A percentile compares a stretch with the other conserved stretches of the same genome.
phyloP scores from a whole-genome alignment of 495 filamentous ascomycete genomes.

The Tirmania nivea region DNA sequence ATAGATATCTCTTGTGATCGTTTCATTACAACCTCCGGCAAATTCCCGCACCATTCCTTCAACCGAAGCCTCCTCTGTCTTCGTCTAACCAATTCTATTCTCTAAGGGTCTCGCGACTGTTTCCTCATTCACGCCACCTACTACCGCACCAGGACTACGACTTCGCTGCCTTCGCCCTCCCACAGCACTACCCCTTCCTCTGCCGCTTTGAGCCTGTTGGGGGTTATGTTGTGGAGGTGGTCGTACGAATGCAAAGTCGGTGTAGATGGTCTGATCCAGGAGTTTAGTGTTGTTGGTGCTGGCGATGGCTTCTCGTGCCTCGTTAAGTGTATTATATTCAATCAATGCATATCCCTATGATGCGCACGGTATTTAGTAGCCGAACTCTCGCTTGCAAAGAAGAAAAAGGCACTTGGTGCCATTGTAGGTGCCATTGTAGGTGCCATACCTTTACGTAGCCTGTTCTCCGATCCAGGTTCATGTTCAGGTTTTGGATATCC shows the following conservation, averaged over 20 bases:
- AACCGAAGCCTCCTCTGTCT: not conserved
- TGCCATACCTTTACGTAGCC: slow-evolving; percentile 84
- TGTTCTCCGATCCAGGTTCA: slow-evolving; percentile 84
- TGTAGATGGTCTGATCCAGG: slow-evolving; percentile 74
- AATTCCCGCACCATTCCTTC: no score
- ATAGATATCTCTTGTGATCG: no score
- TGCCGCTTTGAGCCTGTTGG: slow-evolving; percentile 17
- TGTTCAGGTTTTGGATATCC: slow-evolving; percentile 89
- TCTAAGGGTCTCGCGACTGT: slow-evolving; percentile 3
- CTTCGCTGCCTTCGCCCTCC: slow-evolving; percentile 26
- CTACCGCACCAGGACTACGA: slow-evolving; percentile 30
- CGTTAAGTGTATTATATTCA: slow-evolving; percentile 35
- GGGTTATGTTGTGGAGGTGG: slow-evolving; percentile 31
- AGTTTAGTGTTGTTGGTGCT: slow-evolving; percentile 40
- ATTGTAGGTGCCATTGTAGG: not conserved
- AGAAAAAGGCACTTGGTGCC: not conserved
- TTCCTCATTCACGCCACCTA: slow-evolving; percentile 4
- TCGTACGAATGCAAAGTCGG: slow-evolving; percentile 93
- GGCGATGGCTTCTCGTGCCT: slow-evolving; percentile 22
- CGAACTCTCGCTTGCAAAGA: not conserved
- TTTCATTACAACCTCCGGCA: no score
- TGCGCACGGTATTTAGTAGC: not conserved
- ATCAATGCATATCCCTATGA: slow-evolving; percentile 13
- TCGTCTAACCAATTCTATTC: slow-evolving; percentile 1
- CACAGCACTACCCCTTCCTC: slow-evolving; percentile 22